Conservation (phyloP, 805 yeast species). For the Saccharomycopsis sp. region DNA sequence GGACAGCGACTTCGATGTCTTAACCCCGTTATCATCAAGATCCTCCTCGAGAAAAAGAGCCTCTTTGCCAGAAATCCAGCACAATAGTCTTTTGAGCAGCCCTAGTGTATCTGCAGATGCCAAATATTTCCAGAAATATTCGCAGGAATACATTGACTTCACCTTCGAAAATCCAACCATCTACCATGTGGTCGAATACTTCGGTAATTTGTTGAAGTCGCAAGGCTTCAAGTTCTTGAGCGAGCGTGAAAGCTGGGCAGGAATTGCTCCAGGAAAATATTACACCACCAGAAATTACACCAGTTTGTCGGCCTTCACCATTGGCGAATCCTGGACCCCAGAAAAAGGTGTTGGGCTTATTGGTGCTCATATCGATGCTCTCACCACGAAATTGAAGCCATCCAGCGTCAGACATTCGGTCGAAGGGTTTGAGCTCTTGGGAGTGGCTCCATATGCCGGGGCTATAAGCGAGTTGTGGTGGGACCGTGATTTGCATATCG, state of each 20-base stretch:
- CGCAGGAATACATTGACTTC: conserved; percentile 59
- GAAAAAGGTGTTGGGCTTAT: conserved; percentile 61
- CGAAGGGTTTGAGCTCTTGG: conserved; percentile 72
- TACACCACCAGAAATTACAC: conserved; percentile 67
- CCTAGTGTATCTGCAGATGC: conserved; percentile 1
- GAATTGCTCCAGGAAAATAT: conserved; percentile 47
- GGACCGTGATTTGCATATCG: conserved; percentile 82
- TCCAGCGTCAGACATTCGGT: conserved; percentile 50
- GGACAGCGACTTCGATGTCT: neutral
- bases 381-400: conserved; percentile 68
- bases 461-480: conserved; percentile 62
- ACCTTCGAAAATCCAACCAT: conserved; percentile 69
- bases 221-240: conserved; percentile 60
- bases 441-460: conserved; percentile 82
- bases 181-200: conserved; percentile 58
- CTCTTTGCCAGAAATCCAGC: neutral
- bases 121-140: conserved; percentile 28
- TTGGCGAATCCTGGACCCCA: conserved; percentile 63
- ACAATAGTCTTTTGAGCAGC: neutral
- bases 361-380: conserved; percentile 72
- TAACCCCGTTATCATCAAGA: neutral
- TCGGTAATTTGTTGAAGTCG: conserved; percentile 41
- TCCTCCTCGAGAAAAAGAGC: neutral
- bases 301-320: conserved; percentile 58
- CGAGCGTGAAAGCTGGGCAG: conserved; percentile 54